Conservation (phyloP, 768 basidiomycete species). For the Lyophyllum semitale region DNA sequence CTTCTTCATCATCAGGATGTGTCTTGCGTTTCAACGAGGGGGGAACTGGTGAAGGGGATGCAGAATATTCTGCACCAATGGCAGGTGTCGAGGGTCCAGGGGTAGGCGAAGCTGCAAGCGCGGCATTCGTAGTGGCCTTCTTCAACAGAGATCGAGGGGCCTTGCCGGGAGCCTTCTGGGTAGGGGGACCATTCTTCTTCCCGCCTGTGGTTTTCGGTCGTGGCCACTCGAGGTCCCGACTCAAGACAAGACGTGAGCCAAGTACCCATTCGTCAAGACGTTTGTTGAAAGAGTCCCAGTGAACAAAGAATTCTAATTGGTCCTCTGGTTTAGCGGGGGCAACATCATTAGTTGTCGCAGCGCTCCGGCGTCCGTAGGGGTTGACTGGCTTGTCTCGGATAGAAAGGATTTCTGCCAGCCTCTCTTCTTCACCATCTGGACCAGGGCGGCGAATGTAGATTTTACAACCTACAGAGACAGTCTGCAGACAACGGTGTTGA, state of each 20-base stretch:
- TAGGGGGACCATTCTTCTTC: conserved; percentile 51
- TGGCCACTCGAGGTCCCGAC: conserved; percentile 92
- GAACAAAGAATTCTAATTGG: conserved; percentile 93
- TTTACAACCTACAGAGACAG: conserved; percentile 92
- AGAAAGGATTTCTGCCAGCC: conserved; percentile 93
- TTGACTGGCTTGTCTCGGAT: conserved; percentile 85
- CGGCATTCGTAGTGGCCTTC: conserved; percentile 71
- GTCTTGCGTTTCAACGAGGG: conserved; percentile 67
- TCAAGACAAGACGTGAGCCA: conserved; percentile 81
- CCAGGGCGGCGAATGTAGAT: conserved; percentile 86
- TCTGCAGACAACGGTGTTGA: conserved; percentile 47
- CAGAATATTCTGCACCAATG: conserved; percentile 30
- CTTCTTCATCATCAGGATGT: conserved; percentile 67
- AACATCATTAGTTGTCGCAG: conserved; percentile 45
- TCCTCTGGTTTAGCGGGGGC: conserved; percentile 60
- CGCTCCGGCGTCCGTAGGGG: conserved; percentile 52
- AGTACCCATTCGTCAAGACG: conserved; percentile 97
- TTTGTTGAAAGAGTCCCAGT: conserved; percentile 99
- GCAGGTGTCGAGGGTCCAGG: conserved; percentile 38
- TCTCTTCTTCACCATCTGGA: conserved; percentile 81
- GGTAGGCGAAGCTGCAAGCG: conserved; percentile 58
- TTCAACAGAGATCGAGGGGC: conserved; percentile 65
- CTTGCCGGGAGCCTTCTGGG: conserved; percentile 63
- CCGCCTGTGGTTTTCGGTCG: conserved; percentile 72
- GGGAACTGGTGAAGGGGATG: conserved; percentile 60